Conservation (phyloP, 192 early-diverging fungal species). For the Umbelopsis sp. region DNA sequence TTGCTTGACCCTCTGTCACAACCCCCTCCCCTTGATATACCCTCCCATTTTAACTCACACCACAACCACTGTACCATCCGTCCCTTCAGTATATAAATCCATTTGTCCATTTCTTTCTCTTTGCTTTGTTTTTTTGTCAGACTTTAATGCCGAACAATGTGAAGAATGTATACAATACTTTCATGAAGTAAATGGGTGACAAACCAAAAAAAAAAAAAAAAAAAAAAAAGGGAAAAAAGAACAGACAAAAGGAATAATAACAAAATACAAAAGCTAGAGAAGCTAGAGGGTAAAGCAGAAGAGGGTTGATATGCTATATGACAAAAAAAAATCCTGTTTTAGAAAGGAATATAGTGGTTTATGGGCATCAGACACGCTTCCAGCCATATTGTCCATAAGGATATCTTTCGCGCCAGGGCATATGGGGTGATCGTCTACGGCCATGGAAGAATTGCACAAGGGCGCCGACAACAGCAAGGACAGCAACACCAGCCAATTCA, state of each 20-base stretch:
- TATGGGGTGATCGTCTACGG: conserved; percentile 35
- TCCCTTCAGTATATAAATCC: background rate
- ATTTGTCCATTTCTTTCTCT: background rate
- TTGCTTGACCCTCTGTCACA: conserved; percentile 9
- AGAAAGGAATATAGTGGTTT: background rate
- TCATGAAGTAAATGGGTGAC: background rate
- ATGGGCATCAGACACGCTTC: conserved; percentile 35
- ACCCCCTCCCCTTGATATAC: background rate
- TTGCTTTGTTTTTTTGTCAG: background rate
- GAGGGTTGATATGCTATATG: background rate
- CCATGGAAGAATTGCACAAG: conserved; percentile 65
- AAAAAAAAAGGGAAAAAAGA: background rate
- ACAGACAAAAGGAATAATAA: background rate
- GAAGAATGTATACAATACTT: conserved; percentile 11
- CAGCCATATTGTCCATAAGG: conserved; percentile 29
- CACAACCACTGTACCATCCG: background rate
- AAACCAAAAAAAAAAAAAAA: background rate
- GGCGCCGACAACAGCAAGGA: conserved; percentile 63
- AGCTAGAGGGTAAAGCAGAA: no score
- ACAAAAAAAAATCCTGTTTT: background rate
- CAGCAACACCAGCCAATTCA: conserved; percentile 71
- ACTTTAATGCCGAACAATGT: background rate
- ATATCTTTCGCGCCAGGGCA: conserved; percentile 22
- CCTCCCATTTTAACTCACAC: background rate
- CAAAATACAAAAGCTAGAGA: no score